Base-by-base conservation (phyloP, 1,284 basidiomycete genomes). In the Ganoderma lucidum region DNA sequence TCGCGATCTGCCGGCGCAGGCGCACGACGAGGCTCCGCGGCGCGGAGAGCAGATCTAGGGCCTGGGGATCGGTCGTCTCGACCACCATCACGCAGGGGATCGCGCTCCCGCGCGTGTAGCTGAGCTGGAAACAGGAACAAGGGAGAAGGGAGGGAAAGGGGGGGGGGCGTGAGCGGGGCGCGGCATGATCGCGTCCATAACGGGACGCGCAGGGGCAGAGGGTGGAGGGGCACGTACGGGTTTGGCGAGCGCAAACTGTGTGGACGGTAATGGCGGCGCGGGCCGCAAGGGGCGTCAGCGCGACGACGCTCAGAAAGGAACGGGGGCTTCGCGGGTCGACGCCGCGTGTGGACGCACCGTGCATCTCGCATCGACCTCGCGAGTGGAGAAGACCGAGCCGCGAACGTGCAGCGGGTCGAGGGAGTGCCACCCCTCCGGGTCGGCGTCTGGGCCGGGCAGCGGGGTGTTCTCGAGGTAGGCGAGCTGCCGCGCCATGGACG, bases 391-490 rank as follows among this genome's bases (percentile, higher is more conserved):
- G 3, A 88, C 74, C 23, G 78, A 83, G 3, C 87, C 87, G 59
- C 78, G 80, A 51, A 86, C 73, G 42, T 72, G 76, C 30, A 84
- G 73, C 14, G 83, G 75, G 10, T 78, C 76, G 28, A 84, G 75
- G n/a, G 83, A 77, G 41, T 83, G 80, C 87, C 86, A 88, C 17
- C 86, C 86, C 48, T 83, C 80, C 10, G 82, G 82, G 73, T 88
- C 87, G 45, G 74, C 81, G 41, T 84, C 82, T 32, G 86, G 87
- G 17, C 84, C 83, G 9, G 82, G 73, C 28, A 87, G 72, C 17
- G 79, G 77, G n/a, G 75, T 80, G 17, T 80, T 80, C 66, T 86
- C 82, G 23, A 80, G 73, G 74, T 87, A 88, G 4, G 86, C 84
- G 65, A 86, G 74, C 71, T 82, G 81, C 44, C 88, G 80, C 66